Base-by-base conservation (phyloP, 257 asterid genomes). In the Verbena officinalis region DNA sequence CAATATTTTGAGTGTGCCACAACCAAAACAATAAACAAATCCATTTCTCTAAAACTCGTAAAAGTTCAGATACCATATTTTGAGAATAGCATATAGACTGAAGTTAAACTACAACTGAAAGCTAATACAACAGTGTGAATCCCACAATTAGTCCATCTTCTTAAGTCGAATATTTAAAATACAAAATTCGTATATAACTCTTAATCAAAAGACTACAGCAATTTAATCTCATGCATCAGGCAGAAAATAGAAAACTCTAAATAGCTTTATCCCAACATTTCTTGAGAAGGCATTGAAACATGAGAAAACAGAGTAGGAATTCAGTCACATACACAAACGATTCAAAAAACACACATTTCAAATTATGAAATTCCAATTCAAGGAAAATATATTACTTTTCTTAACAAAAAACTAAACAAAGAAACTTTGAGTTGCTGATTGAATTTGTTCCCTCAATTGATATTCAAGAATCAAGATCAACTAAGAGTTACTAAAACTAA, bases 381-480 rank as follows among this genome's bases (percentile, higher is more conserved):
- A 27, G 63, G 40, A 23, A 52, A 55, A 55, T 30, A 19, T 20
- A 54, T 45, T 54, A n/a, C 56, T 65, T 13, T 22, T 16, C 50
- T 56, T 3, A 19, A 12, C 15, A 5, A 15, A 44, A 19, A 65
- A 30, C 39, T 39, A 21, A 51, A 21, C 13, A 7, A 27, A 44
- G 15, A 13, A 20, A 15, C 16, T 0, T 9, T 10, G 20, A 22
- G 16, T n/a, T 64, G 45, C 40, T 49, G 48, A 62, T 31, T 59
- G 11, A 55, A 48, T 39, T 56, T 20, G 59, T 44, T 31, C 17
- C 43, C n/a, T n/a, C n/a, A n/a, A n/a, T 70, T 54, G 38, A 54
- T 21, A n/a, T 45, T 39, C 46, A 55, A 38, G 16, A 70, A 36
- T 43, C 64, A 67, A 66, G 46, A 70, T 52, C 59, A 55, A 42